Conservation (phyloP, 1,284 basidiomycete species). For the Ustilago loliicola region DNA sequence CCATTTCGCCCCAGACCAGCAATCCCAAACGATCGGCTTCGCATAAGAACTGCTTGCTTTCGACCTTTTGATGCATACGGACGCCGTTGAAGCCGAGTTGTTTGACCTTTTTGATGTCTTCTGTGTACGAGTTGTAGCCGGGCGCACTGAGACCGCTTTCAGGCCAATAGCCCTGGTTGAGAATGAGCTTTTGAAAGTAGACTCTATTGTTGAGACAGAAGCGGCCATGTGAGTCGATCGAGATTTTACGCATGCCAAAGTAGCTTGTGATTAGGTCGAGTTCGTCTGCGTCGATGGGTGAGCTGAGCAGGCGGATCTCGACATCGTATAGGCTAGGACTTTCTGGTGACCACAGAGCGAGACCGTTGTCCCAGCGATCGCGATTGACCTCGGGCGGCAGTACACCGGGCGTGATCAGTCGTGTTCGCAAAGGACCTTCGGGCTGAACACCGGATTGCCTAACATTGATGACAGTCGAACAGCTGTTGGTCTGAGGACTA, state of each 20-base stretch:
- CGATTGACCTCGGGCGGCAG: conserved; percentile 44
- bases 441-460: conserved; percentile 24
- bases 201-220: conserved; percentile 56
- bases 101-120: conserved; percentile 52
- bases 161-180: conserved; percentile 60
- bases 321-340: conserved; percentile 48
- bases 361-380: conserved; percentile 49
- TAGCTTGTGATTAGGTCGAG: conserved; percentile 44
- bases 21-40: conserved; percentile 49
- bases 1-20: conserved; percentile 59
- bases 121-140: conserved; percentile 15
- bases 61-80: conserved; percentile 57
- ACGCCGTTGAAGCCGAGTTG: conserved; percentile 53
- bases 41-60: conserved; percentile 38
- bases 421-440: conserved; percentile 15
- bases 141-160: conserved; percentile 41
- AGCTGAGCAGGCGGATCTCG: conserved; percentile 22
- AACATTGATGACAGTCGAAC: conserved; percentile 33
- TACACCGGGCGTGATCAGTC: conserved; percentile 19
- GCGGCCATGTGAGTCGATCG: conserved; percentile 42
- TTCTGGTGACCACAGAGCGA: conserved; percentile 55
- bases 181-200: conserved; percentile 52
- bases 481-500: conserved; percentile 22
- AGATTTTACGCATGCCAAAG: conserved; percentile 59
- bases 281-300: neutral